A percentile compares a stretch with the other conserved stretches of the same genome.
These are phyloP conservation scores for Corymbia calophylla DNA, from an alignment of 441 rosid genomes.

Conservation along the genomic window DNA sequence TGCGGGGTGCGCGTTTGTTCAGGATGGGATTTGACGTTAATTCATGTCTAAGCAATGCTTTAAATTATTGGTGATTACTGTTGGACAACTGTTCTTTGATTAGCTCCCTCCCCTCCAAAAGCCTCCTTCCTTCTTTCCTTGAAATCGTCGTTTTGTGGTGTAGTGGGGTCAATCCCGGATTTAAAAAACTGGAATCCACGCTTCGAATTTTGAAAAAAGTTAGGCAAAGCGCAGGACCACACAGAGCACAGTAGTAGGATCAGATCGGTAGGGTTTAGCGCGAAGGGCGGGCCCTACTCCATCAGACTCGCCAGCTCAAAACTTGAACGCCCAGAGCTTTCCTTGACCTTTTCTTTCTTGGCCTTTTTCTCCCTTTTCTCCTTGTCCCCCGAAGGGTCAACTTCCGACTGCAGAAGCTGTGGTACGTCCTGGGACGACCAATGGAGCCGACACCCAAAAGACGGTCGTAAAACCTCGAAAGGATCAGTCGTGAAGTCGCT, in stretches of 20 bases:
- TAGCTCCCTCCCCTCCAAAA: neutral
- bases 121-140: neutral
- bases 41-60: neutral
- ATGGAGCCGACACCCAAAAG: neutral
- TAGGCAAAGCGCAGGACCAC: neutral
- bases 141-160: neutral
- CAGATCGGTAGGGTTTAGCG: neutral
- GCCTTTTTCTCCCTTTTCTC: neutral
- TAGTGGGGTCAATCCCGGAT: neutral
- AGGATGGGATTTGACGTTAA: neutral
- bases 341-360: neutral
- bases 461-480: neutral
- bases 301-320: neutral
- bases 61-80: neutral
- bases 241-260: neutral
- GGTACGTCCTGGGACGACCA: neutral
- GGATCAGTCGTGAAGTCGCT: neutral
- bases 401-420: neutral
- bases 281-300: neutral
- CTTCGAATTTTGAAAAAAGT: neutral
- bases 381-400: neutral
- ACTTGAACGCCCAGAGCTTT: neutral
- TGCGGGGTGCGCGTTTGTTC: neutral
- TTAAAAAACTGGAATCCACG: neutral
- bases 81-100: neutral